phyloP scores from a whole-genome alignment of 257 asterid genomes.

The Eucommia ulmoides region DNA sequence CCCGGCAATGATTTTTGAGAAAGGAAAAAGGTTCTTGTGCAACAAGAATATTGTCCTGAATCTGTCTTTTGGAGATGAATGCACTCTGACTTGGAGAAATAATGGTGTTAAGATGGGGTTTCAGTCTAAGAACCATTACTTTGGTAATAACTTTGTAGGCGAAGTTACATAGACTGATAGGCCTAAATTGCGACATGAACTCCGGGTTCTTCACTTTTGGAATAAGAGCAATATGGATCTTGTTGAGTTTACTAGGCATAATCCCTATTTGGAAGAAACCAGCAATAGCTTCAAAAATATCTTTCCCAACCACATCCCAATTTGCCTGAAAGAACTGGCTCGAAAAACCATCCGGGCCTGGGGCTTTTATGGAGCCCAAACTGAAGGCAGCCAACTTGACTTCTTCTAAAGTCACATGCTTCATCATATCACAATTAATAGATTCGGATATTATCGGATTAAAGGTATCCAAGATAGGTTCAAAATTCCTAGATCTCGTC shows the following conservation, averaged over 20 bases:
- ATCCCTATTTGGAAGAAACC: not conserved
- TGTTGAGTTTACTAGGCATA: not conserved
- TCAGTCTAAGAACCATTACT: not conserved
- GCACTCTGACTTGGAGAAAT: not conserved
- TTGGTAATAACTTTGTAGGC: not conserved
- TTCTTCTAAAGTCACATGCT: not conserved
- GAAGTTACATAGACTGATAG: not conserved
- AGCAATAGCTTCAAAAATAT: not conserved
- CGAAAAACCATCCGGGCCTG: not conserved
- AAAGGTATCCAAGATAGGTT: not conserved
- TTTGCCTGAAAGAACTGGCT: not conserved
- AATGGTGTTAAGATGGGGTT: not conserved
- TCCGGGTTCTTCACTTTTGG: not conserved
- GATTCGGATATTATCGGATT: not conserved
- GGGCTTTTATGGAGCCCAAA: not conserved
- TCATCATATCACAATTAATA: not conserved
- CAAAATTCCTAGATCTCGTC: not conserved
- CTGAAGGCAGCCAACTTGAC: not conserved
- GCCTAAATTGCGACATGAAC: not conserved
- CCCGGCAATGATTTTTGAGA: not conserved
- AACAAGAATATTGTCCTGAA: not conserved
- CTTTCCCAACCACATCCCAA: not conserved
- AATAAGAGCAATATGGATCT: not conserved
- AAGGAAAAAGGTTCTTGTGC: not conserved
- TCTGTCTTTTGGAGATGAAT: not conserved